Percentiles rank a stretch among this genome's conserved stretches.
Evolutionary conservation across 202 grass and related monocot species (phyloP).

Genomic region (Panicum virgatum): DNA sequence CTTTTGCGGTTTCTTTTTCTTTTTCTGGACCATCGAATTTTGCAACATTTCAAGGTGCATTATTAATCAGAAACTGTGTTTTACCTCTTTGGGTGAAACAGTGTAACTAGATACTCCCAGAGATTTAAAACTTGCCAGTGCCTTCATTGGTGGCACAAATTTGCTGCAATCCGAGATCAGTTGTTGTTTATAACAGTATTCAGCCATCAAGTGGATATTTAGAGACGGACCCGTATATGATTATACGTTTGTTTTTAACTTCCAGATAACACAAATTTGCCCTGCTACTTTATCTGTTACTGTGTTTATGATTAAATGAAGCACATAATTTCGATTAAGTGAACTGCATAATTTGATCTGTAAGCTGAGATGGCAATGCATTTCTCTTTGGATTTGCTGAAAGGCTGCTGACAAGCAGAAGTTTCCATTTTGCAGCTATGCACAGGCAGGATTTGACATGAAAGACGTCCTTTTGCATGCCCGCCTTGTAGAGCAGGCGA

Average conservation of each 20-base stretch:
- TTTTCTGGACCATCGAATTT: not conserved
- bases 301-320: not conserved
- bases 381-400: conserved; percentile 6
- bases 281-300: not conserved
- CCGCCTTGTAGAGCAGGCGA: conserved; percentile 79
- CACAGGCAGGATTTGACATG: conserved; percentile 96
- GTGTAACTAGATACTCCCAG: no score
- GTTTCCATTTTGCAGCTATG: conserved; percentile 64
- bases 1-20: not conserved
- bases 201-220: not conserved
- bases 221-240: not conserved
- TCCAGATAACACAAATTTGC: not conserved
- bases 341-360: conserved; percentile 1
- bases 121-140: not conserved
- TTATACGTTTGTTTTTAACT: not conserved
- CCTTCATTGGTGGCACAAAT: not conserved
- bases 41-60: not conserved
- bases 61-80: not conserved
- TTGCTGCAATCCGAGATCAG: conserved; percentile 1
- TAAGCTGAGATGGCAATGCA: not conserved
- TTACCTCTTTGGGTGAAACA: not conserved
- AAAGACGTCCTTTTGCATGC: conserved; percentile 90
- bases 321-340: not conserved
- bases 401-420: conserved; percentile 29
- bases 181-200: not conserved